Evolutionary conservation across 2,329 filamentous ascomycete species (phyloP).

Genomic region (Didymella arachidicola): DNA sequence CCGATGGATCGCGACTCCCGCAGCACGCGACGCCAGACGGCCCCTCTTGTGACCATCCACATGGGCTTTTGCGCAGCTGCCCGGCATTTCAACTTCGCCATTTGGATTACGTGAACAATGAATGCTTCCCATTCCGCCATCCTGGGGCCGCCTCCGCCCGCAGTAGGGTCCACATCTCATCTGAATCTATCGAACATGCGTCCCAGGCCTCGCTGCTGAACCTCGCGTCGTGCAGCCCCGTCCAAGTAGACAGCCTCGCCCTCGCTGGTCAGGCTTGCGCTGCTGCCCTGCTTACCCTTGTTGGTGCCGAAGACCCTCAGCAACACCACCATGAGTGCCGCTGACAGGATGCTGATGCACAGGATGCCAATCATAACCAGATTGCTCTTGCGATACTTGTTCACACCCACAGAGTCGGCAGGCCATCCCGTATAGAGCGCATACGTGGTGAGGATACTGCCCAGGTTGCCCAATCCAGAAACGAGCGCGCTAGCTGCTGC

Average conservation of each 20-base stretch:
- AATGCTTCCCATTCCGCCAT: not conserved
- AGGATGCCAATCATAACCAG: conserved; percentile 88
- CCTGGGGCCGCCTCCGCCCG: conserved; percentile 18
- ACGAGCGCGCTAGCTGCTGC: conserved; percentile 86
- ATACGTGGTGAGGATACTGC: conserved; percentile 86
- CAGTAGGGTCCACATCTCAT: conserved; percentile 15
- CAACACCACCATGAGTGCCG: conserved; percentile 71
- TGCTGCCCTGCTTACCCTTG: conserved; percentile 49
- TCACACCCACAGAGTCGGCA: conserved; percentile 71
- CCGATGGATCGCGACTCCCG: conserved; percentile 16
- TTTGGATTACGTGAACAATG: not conserved
- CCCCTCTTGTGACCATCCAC: conserved; percentile 18
- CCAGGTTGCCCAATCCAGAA: conserved; percentile 85
- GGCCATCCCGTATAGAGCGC: conserved; percentile 89
- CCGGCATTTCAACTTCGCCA: conserved; percentile 5
- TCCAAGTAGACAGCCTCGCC: conserved; percentile 64
- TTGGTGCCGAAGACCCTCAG: conserved; percentile 57
- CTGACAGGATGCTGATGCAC: conserved; percentile 76
- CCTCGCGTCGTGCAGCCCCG: conserved; percentile 52
- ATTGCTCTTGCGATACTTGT: conserved; percentile 83
- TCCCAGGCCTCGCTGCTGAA: conserved; percentile 52
- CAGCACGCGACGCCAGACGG: conserved; percentile 19
- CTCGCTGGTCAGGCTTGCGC: conserved; percentile 43
- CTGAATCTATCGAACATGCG: conserved; percentile 42
- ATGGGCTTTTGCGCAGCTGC: conserved; percentile 12